Evolutionary conservation across 2,329 filamentous ascomycete genomes (phyloP), one percentile per base, ranked within the genome.

Genomic region (Myrmaecium sp.): DNA sequence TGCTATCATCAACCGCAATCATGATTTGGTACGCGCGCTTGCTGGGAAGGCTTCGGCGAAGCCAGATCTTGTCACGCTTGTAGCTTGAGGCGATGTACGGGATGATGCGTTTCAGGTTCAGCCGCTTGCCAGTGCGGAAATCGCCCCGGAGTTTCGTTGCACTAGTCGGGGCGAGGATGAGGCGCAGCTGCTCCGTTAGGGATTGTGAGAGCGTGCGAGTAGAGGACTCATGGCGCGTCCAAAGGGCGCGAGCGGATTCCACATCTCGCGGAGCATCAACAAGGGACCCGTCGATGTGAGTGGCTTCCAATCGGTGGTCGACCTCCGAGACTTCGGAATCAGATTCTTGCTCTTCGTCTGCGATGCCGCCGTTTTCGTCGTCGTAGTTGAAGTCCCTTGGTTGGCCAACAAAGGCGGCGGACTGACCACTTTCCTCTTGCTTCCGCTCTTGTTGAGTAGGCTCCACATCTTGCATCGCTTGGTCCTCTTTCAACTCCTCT

Each of bases 41-140:
- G 19, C 76, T 86, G 1, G 91, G 91, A 26, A 93, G 73, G 17
- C 72, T 76, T 30, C 91, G 74, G 9, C 91, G 78, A 76, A 98
- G 92, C 89, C 89, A 99, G 55, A 99, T 99, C 64, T 98, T 98
- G 67, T 99, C 89, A 33, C 89, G 80, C 63, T 94, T 95, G 66
- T 94, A 98, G 47, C 79, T 76, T 0, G 84, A 95, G 1, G 91
- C 89, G 40, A 99, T 95, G 57, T 98, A 99, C 0, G 91, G 89
- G 43, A 99, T 98, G 55, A 99, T 98, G 40, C 86, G 82, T 56
- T 95, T 95, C 61, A 99, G 93, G 55, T 95, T 98, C 41, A 99
- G 80, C 1, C 89, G 77, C 52, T 99, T 98, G 35, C 89, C 89
- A 0, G 89, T 98, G 39, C 89, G 80, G 66, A 92, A 95, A 39